Percentiles rank a stretch among this genome's conserved stretches.
These are phyloP conservation scores for Curvularia hawaiiensis DNA, from an alignment of 2,329 filamentous ascomycete species.

Conservation along the genomic window DNA sequence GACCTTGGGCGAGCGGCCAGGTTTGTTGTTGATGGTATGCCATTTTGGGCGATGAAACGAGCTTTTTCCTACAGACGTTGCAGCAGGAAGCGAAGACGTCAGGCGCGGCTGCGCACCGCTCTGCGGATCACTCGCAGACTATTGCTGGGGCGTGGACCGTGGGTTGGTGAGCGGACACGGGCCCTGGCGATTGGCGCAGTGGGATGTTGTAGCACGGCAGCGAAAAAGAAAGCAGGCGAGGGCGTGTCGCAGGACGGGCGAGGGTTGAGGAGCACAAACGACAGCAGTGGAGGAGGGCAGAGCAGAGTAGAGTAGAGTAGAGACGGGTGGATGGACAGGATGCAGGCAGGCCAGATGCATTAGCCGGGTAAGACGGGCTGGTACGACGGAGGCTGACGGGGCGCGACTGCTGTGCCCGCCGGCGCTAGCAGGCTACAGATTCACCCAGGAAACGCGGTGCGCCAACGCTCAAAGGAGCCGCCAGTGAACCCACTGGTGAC, in stretches of 20 bases:
- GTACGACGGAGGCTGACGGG: constrained; percentile 22
- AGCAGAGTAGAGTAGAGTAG: neutral
- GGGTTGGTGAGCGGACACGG: neutral
- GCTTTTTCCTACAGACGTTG: constrained; percentile 11
- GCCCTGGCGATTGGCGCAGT: constrained; percentile 1
- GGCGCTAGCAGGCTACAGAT: constrained; percentile 12
- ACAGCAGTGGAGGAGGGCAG: neutral
- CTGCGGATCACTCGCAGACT: constrained; percentile 16
- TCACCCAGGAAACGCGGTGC: constrained; percentile 14
- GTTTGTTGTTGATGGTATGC: constrained; percentile 29
- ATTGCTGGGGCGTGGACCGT: constrained; percentile 11
- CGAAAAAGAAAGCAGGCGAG: neutral
- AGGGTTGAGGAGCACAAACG: neutral
- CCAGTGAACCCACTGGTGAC: constrained; percentile 15
- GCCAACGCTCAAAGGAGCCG: constrained; percentile 6
- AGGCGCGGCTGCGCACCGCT: constrained; percentile 20
- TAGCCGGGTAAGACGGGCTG: constrained; percentile 18
- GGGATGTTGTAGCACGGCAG: neutral
- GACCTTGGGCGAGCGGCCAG: constrained; percentile 27
- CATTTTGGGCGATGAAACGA: constrained; percentile 17
- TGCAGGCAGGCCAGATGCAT: constrained; percentile 5
- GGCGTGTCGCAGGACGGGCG: neutral
- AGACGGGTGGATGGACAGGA: neutral
- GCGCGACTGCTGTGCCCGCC: constrained; percentile 9
- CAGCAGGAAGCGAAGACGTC: constrained; percentile 14